Evolutionary conservation across 2,329 filamentous ascomycete genomes (phyloP).

Genomic region (Trichophyton benhamiae): DNA sequence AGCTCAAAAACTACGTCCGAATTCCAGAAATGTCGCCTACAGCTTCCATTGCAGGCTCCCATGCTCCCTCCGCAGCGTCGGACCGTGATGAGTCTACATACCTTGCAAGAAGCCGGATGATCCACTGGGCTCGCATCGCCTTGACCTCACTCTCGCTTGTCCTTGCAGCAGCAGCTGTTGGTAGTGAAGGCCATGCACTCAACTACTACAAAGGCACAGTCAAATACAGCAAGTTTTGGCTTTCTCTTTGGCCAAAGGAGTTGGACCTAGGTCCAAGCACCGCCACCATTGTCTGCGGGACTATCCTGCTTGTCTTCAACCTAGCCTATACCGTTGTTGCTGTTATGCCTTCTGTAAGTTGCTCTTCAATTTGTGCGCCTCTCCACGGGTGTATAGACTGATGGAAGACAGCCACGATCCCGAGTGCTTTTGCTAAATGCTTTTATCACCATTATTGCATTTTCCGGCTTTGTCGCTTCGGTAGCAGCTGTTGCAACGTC

Average conservation of each 20-base stretch:
- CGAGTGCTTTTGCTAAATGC: slow-evolving; percentile 26
- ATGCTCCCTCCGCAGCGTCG: slow-evolving; percentile 23
- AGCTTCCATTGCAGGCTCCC: slow-evolving; percentile 21
- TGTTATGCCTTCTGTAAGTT: slow-evolving; percentile 27
- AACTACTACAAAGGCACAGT: slow-evolving; percentile 28
- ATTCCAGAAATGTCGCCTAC: slow-evolving; percentile 18
- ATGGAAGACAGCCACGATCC: slow-evolving; percentile 22
- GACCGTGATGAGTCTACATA: slow-evolving; percentile 28
- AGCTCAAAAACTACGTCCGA: slow-evolving; percentile 1
- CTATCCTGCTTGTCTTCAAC: slow-evolving; percentile 24
- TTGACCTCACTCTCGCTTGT: slow-evolving; percentile 24
- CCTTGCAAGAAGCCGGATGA: slow-evolving; percentile 21
- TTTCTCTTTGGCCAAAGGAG: slow-evolving; percentile 33
- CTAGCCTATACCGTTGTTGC: slow-evolving; percentile 23
- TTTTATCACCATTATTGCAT: slow-evolving; percentile 23
- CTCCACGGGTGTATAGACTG: background rate
- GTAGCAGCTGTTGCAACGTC: slow-evolving; percentile 23
- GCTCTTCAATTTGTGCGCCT: background rate
- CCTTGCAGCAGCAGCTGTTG: slow-evolving; percentile 23
- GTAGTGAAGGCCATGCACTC: slow-evolving; percentile 29
- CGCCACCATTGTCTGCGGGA: slow-evolving; percentile 26
- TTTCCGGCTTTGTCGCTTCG: slow-evolving; percentile 27
- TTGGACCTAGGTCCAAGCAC: slow-evolving; percentile 31
- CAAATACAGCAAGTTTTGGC: slow-evolving; percentile 22
- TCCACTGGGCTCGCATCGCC: slow-evolving; percentile 26